These are phyloP conservation scores for Takakia lepidozioides DNA, from an alignment of 225 moss, liverwort and hornwort genomes.

Conservation along the genomic window DNA sequence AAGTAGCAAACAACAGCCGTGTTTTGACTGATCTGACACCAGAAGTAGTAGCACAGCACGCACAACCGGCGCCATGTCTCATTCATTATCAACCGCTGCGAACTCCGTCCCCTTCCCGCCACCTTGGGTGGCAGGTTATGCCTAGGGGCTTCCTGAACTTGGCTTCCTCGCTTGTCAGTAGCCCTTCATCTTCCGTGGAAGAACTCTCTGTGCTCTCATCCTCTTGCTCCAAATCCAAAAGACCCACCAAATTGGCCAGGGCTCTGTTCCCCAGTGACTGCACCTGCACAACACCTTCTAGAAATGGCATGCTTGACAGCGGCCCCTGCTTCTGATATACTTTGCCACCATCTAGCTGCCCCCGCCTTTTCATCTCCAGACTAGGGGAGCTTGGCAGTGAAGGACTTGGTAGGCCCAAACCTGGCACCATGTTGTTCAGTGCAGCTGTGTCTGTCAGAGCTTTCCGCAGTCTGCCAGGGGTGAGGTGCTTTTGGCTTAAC, in stretches of 20 bases:
- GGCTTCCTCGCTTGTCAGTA: constrained; percentile 1
- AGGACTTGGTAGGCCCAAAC: constrained; percentile 2
- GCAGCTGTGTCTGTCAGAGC: constrained; percentile 19
- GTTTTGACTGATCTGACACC: constrained; percentile 29
- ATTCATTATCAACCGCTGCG: constrained; percentile 8
- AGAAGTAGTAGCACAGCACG: constrained; percentile 27
- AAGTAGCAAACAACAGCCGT: constrained; percentile 36
- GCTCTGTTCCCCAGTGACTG: constrained; percentile 31
- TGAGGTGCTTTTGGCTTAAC: constrained; percentile 2
- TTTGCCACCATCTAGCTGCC: too few relatives aligned
- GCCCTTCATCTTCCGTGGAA: constrained; percentile 10
- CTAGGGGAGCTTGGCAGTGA: constrained; percentile 14
- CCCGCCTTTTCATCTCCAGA: constrained; percentile 8
- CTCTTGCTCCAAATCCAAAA: constrained; percentile 16
- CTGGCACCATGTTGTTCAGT: constrained; percentile 10
- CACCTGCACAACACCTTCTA: constrained; percentile 35
- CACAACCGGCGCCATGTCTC: constrained; percentile 23
- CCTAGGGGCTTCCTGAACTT: constrained; percentile 4
- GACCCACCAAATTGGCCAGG: constrained; percentile 25
- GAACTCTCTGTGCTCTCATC: constrained; percentile 7
- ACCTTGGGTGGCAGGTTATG: background rate
- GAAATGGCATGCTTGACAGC: constrained; percentile 26
- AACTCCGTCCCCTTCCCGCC: background rate
- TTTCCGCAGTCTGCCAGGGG: constrained; percentile 15
- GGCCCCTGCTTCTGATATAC: constrained; percentile 14